These are phyloP conservation scores for Penicillium egyptiacum DNA, from an alignment of 495 filamentous ascomycete species.

Conservation along the genomic window DNA sequence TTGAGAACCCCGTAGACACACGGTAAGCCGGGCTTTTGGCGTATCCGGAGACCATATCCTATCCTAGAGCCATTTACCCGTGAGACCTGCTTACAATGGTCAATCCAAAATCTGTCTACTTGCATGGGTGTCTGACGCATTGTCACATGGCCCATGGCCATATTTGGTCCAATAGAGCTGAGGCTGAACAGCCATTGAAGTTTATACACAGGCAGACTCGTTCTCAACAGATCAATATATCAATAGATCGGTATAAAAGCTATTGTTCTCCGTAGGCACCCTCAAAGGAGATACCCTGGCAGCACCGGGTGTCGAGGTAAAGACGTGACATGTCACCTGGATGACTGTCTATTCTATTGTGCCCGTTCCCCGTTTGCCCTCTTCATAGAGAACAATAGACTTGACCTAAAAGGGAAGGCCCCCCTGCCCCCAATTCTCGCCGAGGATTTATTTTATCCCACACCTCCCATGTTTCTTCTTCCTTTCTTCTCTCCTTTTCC, in stretches of 20 bases:
- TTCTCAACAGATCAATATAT: not conserved
- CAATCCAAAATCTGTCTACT: not conserved
- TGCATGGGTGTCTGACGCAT: not conserved
- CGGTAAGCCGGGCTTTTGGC: too few relatives aligned
- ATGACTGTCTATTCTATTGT: not conserved
- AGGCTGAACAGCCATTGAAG: too few relatives aligned
- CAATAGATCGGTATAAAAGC: not conserved
- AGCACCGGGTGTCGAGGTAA: not conserved
- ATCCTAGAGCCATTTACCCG: not conserved
- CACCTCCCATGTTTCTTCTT: slow-evolving; percentile 1
- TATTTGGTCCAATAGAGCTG: not conserved
- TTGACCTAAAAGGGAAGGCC: not conserved
- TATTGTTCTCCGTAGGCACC: not conserved
- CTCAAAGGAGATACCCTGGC: not conserved
- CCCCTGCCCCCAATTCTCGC: not conserved
- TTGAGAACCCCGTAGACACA: not conserved
- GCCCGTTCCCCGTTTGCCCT: not conserved
- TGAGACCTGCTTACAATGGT: not conserved
- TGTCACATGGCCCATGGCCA: not conserved
- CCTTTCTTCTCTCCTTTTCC: slow-evolving; percentile 6
- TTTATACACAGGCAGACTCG: not conserved
- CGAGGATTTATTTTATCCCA: not conserved
- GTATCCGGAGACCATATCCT: not conserved
- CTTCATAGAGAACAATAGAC: not conserved
- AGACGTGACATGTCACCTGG: not conserved